A percentile compares a stretch with the other conserved stretches of the same genome.
Conservation (phyloP, 225 moss, liverwort and hornwort genomes). For the Physcomitrium patens region DNA sequence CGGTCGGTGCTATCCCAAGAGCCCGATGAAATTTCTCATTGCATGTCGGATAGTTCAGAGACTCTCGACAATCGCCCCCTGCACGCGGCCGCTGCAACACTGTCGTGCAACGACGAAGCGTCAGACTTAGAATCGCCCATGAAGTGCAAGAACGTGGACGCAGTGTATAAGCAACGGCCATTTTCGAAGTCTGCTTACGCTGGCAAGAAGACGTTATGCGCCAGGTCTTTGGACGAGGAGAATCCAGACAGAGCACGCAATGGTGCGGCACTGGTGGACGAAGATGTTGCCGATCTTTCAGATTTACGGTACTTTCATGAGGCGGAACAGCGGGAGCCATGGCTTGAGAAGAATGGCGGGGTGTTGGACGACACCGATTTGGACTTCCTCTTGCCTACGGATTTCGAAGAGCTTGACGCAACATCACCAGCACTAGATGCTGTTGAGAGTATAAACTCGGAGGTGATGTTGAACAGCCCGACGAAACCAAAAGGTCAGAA, state of each 20-base stretch:
- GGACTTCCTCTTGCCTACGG: conserved; percentile 46
- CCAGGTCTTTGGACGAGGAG: conserved; percentile 31
- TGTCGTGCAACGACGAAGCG: conserved; percentile 38
- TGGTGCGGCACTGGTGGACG: not conserved
- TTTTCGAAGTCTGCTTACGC: conserved; percentile 29
- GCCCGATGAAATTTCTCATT: conserved; percentile 37
- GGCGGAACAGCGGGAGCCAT: conserved; percentile 51
- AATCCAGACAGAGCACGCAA: not conserved
- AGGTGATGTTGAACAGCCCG: not conserved
- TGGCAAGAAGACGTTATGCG: conserved; percentile 16
- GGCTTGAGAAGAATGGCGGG: conserved; percentile 52
- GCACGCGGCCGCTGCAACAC: conserved; percentile 33
- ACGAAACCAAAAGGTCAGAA: not conserved
- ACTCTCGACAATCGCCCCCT: conserved; percentile 18
- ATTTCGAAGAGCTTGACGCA: conserved; percentile 18
- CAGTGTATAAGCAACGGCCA: conserved; percentile 28
- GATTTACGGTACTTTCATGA: conserved; percentile 52
- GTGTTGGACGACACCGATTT: conserved; percentile 52
- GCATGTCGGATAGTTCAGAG: conserved; percentile 45
- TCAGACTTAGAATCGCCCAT: conserved; percentile 43
- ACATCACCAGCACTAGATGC: not conserved
- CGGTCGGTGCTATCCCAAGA: conserved; percentile 38
- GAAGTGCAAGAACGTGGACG: not conserved
- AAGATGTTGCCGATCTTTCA: conserved; percentile 11
- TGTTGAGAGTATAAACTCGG: too few species aligned